Base-by-base conservation (phyloP, 1,284 basidiomycete genomes). In the Trametes polyzona region DNA sequence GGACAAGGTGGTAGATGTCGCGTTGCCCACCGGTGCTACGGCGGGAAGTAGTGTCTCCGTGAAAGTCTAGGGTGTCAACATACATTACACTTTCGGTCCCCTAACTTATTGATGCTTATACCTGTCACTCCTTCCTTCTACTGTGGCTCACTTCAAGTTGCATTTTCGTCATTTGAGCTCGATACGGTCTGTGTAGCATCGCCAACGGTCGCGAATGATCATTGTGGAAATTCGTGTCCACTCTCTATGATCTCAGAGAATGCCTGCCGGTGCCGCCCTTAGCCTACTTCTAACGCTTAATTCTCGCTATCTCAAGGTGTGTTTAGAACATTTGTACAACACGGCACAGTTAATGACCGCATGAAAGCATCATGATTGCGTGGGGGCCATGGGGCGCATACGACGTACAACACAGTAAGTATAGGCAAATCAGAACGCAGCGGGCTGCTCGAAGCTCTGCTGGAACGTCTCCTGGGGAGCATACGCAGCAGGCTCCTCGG, bases 401-500 rank as follows among this genome's bases (percentile, higher is more conserved):
- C 46, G 37, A 53, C 37, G 43, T 61, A 61, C 55, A 61, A 59
- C 56, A 59, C 53, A 55, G 40, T 46, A 16, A 52, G 33, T 37
- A 16, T 37, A 41, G 29, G 29, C 17, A 48, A 49, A 68, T 70
- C 64, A 73, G 66, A 73, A 74, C 33, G 67, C 68, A 55, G 67
- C 64, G 16, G 69, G 55, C 65, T 72, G 71, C 58, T 74, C 73
- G 57, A 64, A 73, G 41, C 64, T 57, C 57, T 68, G 68, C 58
- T 80, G 71, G 64, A 61, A 71, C 47, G 65, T 61, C 33, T 75
- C 74, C 68, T 74, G 75, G 50, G 71, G 74, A 53, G 65, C 64
- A 62, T 68, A 74, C 43, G 70, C 74, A 39, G 65, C 76, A 57
- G 79, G 66, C 61, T 86, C 86, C 61, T 86, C 87, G 12, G 71